Evolutionary conservation across 1,284 basidiomycete genomes (phyloP).

Genomic region (Athelia sp.): DNA sequence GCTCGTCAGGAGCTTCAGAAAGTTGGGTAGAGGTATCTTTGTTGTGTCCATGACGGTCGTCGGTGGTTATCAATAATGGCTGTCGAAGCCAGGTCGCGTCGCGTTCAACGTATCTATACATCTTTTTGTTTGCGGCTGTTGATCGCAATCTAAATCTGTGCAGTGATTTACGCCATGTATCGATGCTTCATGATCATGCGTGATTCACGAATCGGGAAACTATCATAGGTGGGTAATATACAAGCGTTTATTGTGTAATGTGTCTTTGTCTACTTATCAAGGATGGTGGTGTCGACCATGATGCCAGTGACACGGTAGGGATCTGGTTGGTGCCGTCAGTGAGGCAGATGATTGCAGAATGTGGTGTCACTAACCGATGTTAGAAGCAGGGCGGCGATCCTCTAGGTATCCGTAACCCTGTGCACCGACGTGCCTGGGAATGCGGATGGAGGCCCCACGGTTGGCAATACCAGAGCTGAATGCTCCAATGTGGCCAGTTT

Average conservation of each 20-base stretch:
- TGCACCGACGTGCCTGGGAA: conserved; percentile 87
- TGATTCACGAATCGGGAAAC: too few species aligned
- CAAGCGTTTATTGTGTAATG: not conserved
- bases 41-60: conserved; percentile 15
- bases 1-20: conserved; percentile 67
- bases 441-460: conserved; percentile 94
- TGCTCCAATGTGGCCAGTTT: conserved; percentile 91
- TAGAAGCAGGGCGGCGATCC: conserved; percentile 95
- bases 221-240: not conserved
- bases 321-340: conserved; percentile 40
- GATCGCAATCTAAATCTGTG: too few species aligned
- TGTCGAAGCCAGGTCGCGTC: too few species aligned
- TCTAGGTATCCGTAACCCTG: conserved; percentile 97
- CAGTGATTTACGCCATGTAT: too few species aligned
- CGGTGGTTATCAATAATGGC: too few species aligned
- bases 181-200: too few species aligned
- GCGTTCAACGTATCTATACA: too few species aligned
- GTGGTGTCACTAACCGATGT: conserved; percentile 72
- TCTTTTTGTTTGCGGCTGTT: too few species aligned
- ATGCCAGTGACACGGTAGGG: conserved; percentile 87
- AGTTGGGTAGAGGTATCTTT: conserved; percentile 65
- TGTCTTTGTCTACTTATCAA: conserved; percentile 40
- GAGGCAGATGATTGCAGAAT: conserved; percentile 4
- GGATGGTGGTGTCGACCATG: conserved; percentile 87
- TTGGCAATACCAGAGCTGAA: conserved; percentile 98